Evolutionary conservation across 2,329 filamentous ascomycete species (phyloP).

Genomic region (Phialophora verrucosa): DNA sequence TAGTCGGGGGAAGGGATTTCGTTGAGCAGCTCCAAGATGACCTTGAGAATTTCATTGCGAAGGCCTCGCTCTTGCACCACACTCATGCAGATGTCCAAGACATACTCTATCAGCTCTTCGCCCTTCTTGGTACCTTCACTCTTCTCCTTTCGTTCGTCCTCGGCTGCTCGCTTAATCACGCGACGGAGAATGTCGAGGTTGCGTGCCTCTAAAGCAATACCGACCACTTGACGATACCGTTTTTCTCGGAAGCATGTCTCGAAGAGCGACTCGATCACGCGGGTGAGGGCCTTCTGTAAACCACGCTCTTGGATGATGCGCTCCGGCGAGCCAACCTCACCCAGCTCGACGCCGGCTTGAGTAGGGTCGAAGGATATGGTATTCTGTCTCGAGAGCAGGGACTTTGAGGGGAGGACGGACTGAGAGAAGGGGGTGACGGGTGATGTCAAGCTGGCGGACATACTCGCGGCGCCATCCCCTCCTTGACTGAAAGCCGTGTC

Average conservation of each 20-base stretch:
- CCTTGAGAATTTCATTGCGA: conserved; percentile 79
- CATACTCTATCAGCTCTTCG: conserved; percentile 96
- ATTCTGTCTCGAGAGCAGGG: conserved; percentile 82
- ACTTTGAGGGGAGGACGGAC: conserved; percentile 90
- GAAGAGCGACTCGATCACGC: conserved; percentile 86
- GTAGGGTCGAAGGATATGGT: conserved; percentile 64
- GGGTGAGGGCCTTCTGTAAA: conserved; percentile 79
- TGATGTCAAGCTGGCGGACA: conserved; percentile 73
- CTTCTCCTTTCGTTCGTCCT: conserved; percentile 76
- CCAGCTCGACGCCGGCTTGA: conserved; percentile 62
- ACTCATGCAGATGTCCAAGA: conserved; percentile 94
- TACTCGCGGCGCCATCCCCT: conserved; percentile 68
- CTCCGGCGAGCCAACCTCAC: conserved; percentile 58
- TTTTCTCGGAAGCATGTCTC: conserved; percentile 85
- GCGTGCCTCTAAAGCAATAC: conserved; percentile 93
- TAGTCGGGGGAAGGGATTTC: conserved; percentile 93
- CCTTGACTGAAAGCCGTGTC: conserved; percentile 78
- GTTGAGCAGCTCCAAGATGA: conserved; percentile 94
- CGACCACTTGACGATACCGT: conserved; percentile 92
- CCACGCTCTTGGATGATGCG: conserved; percentile 72
- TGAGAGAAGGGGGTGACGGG: conserved; percentile 96
- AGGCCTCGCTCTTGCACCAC: conserved; percentile 92
- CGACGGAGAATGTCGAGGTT: conserved; percentile 85
- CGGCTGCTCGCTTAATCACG: conserved; percentile 86
- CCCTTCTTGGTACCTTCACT: conserved; percentile 65